These are phyloP conservation scores for Hebeloma cylindrosporum DNA, from an alignment of 768 basidiomycete species.

Conservation along the genomic window DNA sequence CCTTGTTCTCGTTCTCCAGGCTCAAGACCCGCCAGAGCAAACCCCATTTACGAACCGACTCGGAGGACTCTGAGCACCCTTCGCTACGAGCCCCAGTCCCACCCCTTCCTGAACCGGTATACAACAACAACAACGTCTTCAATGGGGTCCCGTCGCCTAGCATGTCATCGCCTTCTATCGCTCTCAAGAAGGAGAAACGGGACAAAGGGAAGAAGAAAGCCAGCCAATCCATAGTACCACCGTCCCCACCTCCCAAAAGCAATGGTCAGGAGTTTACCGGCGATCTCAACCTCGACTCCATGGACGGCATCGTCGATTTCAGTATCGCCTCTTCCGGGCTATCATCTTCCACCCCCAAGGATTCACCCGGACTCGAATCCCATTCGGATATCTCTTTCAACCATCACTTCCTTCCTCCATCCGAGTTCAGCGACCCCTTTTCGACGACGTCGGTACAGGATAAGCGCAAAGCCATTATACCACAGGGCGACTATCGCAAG, in stretches of 20 bases:
- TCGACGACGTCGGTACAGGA: slow-evolving; percentile 28
- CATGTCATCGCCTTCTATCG: slow-evolving; percentile 16
- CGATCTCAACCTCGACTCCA: slow-evolving; percentile 69
- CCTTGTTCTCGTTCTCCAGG: slow-evolving; percentile 38
- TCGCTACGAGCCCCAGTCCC: slow-evolving; percentile 36
- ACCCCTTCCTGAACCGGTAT: slow-evolving; percentile 27
- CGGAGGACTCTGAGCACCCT: slow-evolving; percentile 36
- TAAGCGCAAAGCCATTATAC: slow-evolving; percentile 27
- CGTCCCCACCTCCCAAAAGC: slow-evolving; percentile 31
- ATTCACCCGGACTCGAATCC: slow-evolving; percentile 41
- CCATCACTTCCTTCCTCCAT: slow-evolving; percentile 20
- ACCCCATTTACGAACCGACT: slow-evolving; percentile 34
- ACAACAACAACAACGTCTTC: background rate
- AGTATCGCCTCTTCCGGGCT: slow-evolving; percentile 23
- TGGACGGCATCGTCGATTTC: slow-evolving; percentile 80
- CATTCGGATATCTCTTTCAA: slow-evolving; percentile 28
- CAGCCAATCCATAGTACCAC: slow-evolving; percentile 28
- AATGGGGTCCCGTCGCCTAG: slow-evolving; percentile 12
- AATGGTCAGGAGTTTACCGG: slow-evolving; percentile 43
- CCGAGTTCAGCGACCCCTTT: slow-evolving; percentile 45
- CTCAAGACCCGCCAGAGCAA: slow-evolving; percentile 42
- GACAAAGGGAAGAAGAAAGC: slow-evolving; percentile 34
- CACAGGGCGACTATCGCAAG: slow-evolving; percentile 32
- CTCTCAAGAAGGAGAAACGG: slow-evolving; percentile 32
- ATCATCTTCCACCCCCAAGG: slow-evolving; percentile 8